Conservation (phyloP, 768 basidiomycete species). For the Phanerochaete sordida region DNA sequence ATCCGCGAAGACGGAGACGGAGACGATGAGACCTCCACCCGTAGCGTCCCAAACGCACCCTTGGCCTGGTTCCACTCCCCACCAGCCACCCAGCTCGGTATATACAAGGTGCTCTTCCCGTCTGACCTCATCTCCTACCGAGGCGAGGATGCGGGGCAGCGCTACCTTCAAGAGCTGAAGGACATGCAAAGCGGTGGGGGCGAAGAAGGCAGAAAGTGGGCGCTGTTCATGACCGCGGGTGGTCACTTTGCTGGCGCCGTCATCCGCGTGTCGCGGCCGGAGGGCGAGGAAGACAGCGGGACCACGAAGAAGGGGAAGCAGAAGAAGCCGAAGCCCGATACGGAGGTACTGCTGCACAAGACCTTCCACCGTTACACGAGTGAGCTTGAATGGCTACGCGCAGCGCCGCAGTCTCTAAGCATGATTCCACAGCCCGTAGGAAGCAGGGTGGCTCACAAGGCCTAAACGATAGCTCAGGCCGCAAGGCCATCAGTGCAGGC, state of each 20-base stretch:
- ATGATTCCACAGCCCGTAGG: constrained; percentile 63
- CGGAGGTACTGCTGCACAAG: constrained; percentile 83
- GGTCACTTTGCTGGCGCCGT: constrained; percentile 98
- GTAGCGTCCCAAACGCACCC: constrained; percentile 54
- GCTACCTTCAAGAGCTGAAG: constrained; percentile 59
- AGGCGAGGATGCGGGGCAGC: constrained; percentile 17
- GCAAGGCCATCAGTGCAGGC: constrained; percentile 90
- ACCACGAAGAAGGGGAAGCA: constrained; percentile 35
- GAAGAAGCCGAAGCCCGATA: constrained; percentile 69
- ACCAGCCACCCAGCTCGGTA: constrained; percentile 83
- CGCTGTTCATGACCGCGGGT: constrained; percentile 94
- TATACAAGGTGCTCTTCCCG: constrained; percentile 79
- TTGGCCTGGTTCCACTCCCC: constrained; percentile 90
- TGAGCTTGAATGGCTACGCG: constrained; percentile 24
- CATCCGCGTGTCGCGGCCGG: constrained; percentile 59
- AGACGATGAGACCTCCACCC: constrained; percentile 18
- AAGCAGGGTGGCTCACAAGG: constrained; percentile 98
- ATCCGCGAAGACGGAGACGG: background rate
- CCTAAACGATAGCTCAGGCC: constrained; percentile 89
- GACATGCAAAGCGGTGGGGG: constrained; percentile 52
- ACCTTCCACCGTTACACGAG: constrained; percentile 99
- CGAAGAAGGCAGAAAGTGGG: constrained; percentile 72
- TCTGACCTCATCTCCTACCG: constrained; percentile 31
- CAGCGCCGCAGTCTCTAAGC: background rate
- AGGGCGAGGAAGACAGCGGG: constrained; percentile 35